Evolutionary conservation across 257 asterid species (phyloP), one percentile per base, ranked within the genome.

Genomic region (Penstemon barbatus): DNA sequence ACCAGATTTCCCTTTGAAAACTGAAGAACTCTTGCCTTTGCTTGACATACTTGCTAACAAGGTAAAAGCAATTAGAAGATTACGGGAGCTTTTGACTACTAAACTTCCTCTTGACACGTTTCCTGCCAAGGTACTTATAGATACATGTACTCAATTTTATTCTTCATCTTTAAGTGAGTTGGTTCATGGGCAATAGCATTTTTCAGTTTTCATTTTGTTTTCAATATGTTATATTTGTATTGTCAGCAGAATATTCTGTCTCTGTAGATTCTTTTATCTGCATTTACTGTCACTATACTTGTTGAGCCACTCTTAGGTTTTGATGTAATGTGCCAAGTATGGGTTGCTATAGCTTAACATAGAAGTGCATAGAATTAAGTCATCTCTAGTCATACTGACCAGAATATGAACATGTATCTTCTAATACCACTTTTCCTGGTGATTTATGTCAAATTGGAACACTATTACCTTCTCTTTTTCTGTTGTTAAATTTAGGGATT

Each of bases 21-120:
- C 96, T 4, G 97, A 94, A 75, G 99, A 94, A 75, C 89, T 94
- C 64, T 81, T 94, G 78, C 99, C 99, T 48, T 83, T 94, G 80
- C 97, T 94, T 60, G 99, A 94, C 76, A 94, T 94, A 78, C 82
- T 94, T 75, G 99, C 99, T 40, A 89, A 89, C 82, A 94, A 94
- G 83, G 99, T 94, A 71, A 94, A 94, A 79, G 98, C 97, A 9
- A 80, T 94, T 25, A 82, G 98, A 80, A 94, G 99, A 85, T 84
- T 94, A 48, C 83, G 98, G 63, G 99, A 94, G 90, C 91, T 94
- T 71, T 80, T 94, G 86, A 94, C 99, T 57, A 94, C 99, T 41
- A 94, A 89, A 75, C 85, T 94, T 70, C 99, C 98, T 68, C 72
- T 76, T 64, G 97, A 94, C 75, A 91, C 99, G 40, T 94, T 94